Evolutionary conservation across 164 flowering plant genomes (phyloP).

Genomic region (Protea cynaroides): DNA sequence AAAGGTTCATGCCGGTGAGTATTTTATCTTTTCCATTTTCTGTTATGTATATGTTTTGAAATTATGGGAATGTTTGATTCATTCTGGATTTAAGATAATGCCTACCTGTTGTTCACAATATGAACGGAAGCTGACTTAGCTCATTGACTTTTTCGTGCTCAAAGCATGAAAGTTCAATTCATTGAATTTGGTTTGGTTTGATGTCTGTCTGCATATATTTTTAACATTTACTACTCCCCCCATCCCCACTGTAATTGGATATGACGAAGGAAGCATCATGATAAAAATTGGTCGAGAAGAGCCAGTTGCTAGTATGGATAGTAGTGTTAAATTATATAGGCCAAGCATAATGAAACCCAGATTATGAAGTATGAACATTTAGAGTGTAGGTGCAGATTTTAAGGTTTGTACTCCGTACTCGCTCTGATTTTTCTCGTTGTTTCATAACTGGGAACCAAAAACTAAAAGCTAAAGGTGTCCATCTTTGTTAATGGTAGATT

Average conservation of each 20-base stretch:
- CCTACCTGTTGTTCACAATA: no score
- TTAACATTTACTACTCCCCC: neutral
- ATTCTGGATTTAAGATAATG: neutral
- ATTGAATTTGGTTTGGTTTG: no score
- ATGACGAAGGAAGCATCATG: constrained; percentile 97
- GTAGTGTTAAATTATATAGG: constrained; percentile 92
- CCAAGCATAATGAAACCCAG: constrained; percentile 95
- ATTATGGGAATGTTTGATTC: neutral
- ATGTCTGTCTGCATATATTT: no score
- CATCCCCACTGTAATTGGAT: constrained; percentile 52
- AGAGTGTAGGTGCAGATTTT: constrained; percentile 87
- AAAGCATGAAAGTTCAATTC: no score
- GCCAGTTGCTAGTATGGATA: constrained; percentile 98
- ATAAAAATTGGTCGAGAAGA: constrained; percentile 87
- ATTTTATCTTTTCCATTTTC: neutral
- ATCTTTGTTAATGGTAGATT: constrained; percentile 1
- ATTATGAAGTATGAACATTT: constrained; percentile 92
- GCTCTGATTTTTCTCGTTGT: neutral
- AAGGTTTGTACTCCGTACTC: constrained; percentile 47
- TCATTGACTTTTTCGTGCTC: no score
- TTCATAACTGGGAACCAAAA: neutral
- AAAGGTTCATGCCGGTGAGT: constrained; percentile 76
- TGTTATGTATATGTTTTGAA: neutral
- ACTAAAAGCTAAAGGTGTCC: neutral
- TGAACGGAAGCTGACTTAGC: no score